phyloP scores from a whole-genome alignment of 2,329 filamentous ascomycete species.

The Emergomyces pasteurianus region DNA sequence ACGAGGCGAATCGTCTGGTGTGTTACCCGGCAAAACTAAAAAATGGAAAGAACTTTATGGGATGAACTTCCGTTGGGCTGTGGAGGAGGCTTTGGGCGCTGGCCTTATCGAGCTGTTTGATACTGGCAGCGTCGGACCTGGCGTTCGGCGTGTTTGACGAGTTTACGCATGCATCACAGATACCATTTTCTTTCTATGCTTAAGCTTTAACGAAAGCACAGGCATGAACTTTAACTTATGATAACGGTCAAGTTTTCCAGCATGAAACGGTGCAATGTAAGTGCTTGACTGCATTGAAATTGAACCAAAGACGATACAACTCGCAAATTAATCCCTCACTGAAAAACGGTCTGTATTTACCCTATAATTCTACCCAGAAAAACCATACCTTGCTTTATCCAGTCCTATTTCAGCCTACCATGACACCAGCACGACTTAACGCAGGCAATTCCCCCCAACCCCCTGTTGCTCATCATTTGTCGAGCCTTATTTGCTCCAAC shows the following conservation, averaged over 20 bases:
- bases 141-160: slow-evolving; percentile 31
- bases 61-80: slow-evolving; percentile 47
- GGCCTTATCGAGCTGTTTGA: slow-evolving; percentile 52
- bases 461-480: neutral
- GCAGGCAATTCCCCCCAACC: neutral
- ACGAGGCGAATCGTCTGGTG: slow-evolving; percentile 44
- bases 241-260: neutral
- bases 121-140: slow-evolving; percentile 50
- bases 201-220: neutral
- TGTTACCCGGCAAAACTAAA: slow-evolving; percentile 47
- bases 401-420: neutral
- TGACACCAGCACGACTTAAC: neutral
- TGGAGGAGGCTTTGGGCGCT: slow-evolving; percentile 50
- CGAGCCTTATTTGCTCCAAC: neutral
- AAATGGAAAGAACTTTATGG: slow-evolving; percentile 53
- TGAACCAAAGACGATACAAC: too few relatives aligned
- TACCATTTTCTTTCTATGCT: neutral
- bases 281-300: neutral
- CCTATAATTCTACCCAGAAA: neutral
- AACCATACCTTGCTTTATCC: neutral
- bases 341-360: neutral
- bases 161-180: neutral
- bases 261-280: neutral
- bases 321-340: neutral
- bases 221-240: neutral